phyloP scores from a whole-genome alignment of 495 filamentous ascomycete species.

The Aspergillus sparsus region DNA sequence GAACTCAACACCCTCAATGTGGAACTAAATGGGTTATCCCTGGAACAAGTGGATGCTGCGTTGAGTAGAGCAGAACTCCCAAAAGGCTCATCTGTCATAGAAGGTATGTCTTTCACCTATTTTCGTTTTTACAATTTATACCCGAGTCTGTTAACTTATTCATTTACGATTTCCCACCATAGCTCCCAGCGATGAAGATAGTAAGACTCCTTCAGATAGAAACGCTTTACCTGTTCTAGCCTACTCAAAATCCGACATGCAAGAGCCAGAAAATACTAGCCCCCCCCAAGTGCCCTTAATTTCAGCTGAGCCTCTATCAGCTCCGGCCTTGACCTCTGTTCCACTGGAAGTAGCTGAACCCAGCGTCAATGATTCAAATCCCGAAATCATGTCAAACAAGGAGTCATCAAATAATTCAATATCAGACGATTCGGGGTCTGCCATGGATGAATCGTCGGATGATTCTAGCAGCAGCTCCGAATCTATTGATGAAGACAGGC shows the following conservation, averaged over 20 bases:
- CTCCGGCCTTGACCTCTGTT: background rate
- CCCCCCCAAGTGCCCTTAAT: background rate
- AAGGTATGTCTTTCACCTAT: constrained; percentile 30
- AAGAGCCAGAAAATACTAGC: background rate
- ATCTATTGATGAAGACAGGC: constrained; percentile 26
- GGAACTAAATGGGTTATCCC: constrained; percentile 46
- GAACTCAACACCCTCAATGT: constrained; percentile 56
- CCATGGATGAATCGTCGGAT: constrained; percentile 46
- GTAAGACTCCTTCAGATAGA: background rate
- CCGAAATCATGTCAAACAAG: background rate
- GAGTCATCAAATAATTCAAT: constrained; percentile 21
- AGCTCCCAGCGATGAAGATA: constrained; percentile 6
- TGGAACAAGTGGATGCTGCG: constrained; percentile 44
- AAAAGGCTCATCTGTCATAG: constrained; percentile 27
- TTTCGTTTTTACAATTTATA: background rate
- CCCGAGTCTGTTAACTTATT: constrained; percentile 8
- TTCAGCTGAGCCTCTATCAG: background rate
- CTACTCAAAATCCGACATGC: background rate
- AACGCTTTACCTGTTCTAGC: background rate
- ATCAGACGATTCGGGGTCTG: constrained; percentile 39
- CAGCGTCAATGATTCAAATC: background rate
- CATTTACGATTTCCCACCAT: background rate
- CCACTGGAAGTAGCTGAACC: background rate
- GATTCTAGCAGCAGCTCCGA: constrained; percentile 24
- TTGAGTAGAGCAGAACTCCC: constrained; percentile 31